Evolutionary conservation across 2,329 filamentous ascomycete genomes (phyloP).

Genomic region (Penicillium sp.): DNA sequence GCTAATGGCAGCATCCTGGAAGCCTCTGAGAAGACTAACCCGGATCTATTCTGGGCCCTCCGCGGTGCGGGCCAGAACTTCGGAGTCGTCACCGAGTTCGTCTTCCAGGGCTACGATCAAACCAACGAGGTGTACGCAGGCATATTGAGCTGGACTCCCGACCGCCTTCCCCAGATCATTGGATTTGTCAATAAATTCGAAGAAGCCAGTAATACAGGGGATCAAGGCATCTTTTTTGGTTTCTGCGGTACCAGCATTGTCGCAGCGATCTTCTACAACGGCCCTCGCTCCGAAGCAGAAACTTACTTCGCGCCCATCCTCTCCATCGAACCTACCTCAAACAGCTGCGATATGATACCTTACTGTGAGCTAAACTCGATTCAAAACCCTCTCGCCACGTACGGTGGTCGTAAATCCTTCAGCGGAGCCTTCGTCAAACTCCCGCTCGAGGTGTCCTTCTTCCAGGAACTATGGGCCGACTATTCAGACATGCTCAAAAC

Average conservation of each 20-base stretch:
- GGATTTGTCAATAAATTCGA: slow-evolving; percentile 7
- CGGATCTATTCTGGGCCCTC: slow-evolving; percentile 51
- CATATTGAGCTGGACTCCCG: slow-evolving; percentile 7
- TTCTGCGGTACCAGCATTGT: slow-evolving; percentile 1
- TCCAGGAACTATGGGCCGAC: too few species aligned
- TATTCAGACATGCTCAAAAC: too few species aligned
- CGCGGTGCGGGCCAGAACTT: slow-evolving; percentile 46
- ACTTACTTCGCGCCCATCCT: slow-evolving; percentile 2
- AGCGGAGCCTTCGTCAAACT: not conserved
- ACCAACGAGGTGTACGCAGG: slow-evolving; percentile 25
- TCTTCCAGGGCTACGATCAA: slow-evolving; percentile 24
- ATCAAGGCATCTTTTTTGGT: slow-evolving; percentile 6
- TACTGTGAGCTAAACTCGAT: not conserved
- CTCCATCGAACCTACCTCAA: not conserved
- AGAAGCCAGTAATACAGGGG: not conserved
- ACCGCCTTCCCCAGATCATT: slow-evolving; percentile 1
- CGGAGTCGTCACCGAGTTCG: slow-evolving; percentile 46
- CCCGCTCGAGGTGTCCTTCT: not conserved
- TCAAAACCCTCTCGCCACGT: too few species aligned
- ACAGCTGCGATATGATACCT: not conserved
- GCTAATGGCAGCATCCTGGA: slow-evolving; percentile 37
- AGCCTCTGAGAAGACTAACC: slow-evolving; percentile 43
- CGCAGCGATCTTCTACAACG: slow-evolving; percentile 5
- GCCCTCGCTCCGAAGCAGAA: not conserved
- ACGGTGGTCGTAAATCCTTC: not conserved